Conservation (phyloP, 2,329 filamentous ascomycete species). For the Sarocladium kiliense region DNA sequence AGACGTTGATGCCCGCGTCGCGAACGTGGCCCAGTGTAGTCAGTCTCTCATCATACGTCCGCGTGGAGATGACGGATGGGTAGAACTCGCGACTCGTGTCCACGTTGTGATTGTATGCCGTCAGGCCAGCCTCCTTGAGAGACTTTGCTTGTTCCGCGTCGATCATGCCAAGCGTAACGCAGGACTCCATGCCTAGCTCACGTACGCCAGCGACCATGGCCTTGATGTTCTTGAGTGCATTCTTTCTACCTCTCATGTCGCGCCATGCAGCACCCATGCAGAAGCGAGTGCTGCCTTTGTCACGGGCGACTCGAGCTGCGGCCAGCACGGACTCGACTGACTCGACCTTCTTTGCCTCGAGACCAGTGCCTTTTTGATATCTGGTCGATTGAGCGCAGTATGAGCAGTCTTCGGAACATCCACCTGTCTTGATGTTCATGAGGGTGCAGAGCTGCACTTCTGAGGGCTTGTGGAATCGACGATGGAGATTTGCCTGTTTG, state of each 20-base stretch:
- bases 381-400: constrained; percentile 89
- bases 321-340: constrained; percentile 75
- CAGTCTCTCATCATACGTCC: constrained; percentile 82
- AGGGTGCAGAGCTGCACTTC: constrained; percentile 89
- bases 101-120: constrained; percentile 92
- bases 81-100: constrained; percentile 90
- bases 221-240: constrained; percentile 75
- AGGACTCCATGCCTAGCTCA: constrained; percentile 81
- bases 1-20: constrained; percentile 83
- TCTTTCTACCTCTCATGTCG: constrained; percentile 88
- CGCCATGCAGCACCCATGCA: constrained; percentile 95
- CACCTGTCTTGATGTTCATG: constrained; percentile 95
- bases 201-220: constrained; percentile 80
- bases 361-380: constrained; percentile 69
- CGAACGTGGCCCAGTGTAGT: constrained; percentile 75
- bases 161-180: constrained; percentile 93
- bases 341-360: constrained; percentile 75
- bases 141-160: constrained; percentile 74
- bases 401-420: constrained; percentile 86
- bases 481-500: constrained; percentile 66
- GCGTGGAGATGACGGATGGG: constrained; percentile 77
- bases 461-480: constrained; percentile 77
- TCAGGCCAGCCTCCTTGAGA: constrained; percentile 77
- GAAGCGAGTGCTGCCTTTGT: constrained; percentile 84
- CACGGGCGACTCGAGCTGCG: constrained; percentile 70